Evolutionary conservation across 257 asterid species (phyloP).

Genomic region (Cynanchum wilfordii): DNA sequence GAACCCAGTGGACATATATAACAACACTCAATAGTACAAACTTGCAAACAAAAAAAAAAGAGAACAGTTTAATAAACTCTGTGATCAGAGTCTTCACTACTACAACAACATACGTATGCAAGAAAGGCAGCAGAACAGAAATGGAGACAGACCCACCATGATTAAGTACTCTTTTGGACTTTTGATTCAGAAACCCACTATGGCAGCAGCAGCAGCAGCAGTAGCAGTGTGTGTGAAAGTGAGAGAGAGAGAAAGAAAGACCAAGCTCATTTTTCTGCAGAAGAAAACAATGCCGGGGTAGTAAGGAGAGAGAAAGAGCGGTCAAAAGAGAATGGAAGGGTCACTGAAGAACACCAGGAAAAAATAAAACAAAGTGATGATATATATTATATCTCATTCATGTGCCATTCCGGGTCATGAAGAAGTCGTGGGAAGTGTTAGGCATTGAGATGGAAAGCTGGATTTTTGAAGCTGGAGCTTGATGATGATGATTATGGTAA

Average conservation of each 20-base stretch:
- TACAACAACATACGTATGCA: slow-evolving; percentile 10
- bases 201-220: slow-evolving; percentile 4
- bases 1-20: slow-evolving; percentile 9
- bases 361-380: background rate
- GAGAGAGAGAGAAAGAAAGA: no score
- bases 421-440: slow-evolving; percentile 56
- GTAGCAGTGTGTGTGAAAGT: no score
- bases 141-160: slow-evolving; percentile 37
- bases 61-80: background rate
- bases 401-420: slow-evolving; percentile 63
- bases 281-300: slow-evolving; percentile 14
- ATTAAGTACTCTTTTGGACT: slow-evolving; percentile 32
- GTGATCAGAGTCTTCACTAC: slow-evolving; percentile 3
- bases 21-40: slow-evolving; percentile 10
- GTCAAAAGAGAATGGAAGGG: slow-evolving; percentile 6
- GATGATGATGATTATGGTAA: background rate
- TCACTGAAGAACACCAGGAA: background rate
- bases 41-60: slow-evolving; percentile 8
- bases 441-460: slow-evolving; percentile 37
- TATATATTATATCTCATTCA: background rate
- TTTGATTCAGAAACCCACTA: slow-evolving; percentile 31
- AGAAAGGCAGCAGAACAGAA: slow-evolving; percentile 15
- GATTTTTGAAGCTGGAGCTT: slow-evolving; percentile 25
- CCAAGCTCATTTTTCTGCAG: slow-evolving; percentile 37
- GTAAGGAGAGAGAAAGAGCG: slow-evolving; percentile 1